These are phyloP conservation scores for Cynara cardunculus DNA, from an alignment of 129 eudicot species.

Conservation along the genomic window DNA sequence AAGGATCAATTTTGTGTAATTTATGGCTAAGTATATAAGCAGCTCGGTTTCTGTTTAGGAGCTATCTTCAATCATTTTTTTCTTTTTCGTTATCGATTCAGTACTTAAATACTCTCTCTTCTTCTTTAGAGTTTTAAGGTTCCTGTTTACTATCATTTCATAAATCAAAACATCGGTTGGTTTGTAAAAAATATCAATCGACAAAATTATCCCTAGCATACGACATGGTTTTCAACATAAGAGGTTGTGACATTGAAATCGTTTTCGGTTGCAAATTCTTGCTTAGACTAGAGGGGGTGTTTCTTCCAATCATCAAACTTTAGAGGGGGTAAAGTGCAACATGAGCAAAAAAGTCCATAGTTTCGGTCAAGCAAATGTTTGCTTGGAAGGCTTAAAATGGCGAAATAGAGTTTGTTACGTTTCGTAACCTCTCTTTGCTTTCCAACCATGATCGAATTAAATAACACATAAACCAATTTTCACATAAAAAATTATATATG, in stretches of 20 bases:
- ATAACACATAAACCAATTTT: neutral
- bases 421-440: conserved; percentile 18
- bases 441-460: neutral
- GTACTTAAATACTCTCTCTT: too few species aligned
- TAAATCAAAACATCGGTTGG: too few species aligned
- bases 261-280: neutral
- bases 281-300: neutral
- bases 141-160: too few species aligned
- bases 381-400: conserved; percentile 34
- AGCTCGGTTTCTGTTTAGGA: too few species aligned
- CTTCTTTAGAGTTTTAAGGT: too few species aligned
- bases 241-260: neutral
- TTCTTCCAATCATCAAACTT: neutral
- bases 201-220: neutral
- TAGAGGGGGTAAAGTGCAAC: neutral
- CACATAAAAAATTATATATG: neutral
- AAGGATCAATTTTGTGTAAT: too few species aligned
- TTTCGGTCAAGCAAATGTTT: conserved; percentile 27
- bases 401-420: conserved; percentile 19
- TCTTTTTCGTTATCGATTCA: too few species aligned
- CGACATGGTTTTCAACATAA: too few species aligned
- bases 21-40: too few species aligned
- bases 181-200: too few species aligned
- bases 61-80: too few species aligned
- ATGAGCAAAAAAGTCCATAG: conserved; percentile 13